Percentiles rank a stretch among this genome's conserved stretches.
These are phyloP conservation scores for Deinandra increscens DNA, from an alignment of 129 eudicot genomes.

Conservation along the genomic window DNA sequence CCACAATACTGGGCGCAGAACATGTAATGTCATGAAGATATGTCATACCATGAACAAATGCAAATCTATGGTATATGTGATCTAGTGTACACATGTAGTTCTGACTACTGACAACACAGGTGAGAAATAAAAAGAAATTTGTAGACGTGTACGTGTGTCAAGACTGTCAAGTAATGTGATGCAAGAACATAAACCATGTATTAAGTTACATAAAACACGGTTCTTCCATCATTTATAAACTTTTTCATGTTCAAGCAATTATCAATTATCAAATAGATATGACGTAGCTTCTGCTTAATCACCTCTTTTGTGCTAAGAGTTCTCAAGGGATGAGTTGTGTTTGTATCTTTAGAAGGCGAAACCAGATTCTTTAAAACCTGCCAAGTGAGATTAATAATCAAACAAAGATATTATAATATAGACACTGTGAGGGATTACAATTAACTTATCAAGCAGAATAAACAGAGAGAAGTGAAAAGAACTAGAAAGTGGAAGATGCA, in stretches of 20 bases:
- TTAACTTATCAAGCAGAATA: neutral
- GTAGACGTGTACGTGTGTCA: constrained; percentile 1
- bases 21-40: constrained; percentile 1
- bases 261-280: constrained; percentile 13
- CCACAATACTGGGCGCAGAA: neutral
- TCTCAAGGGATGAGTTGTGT: constrained; percentile 54
- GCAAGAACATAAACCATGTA: neutral
- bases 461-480: neutral
- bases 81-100: neutral
- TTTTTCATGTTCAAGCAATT: constrained; percentile 1
- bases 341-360: constrained; percentile 57
- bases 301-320: constrained; percentile 97
- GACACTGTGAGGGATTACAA: neutral
- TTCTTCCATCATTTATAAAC: constrained; percentile 3
- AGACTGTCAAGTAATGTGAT: constrained; percentile 14
- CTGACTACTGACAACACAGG: constrained; percentile 8
- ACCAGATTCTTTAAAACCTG: constrained; percentile 88
- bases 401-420: constrained; percentile 6
- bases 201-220: neutral
- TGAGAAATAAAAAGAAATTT: neutral
- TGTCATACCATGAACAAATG: constrained; percentile 16
- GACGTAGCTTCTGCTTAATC: constrained; percentile 15
- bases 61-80: neutral
- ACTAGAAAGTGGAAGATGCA: constrained; percentile 10
- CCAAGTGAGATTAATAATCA: constrained; percentile 15